Evolutionary conservation across 805 yeast genomes (phyloP).

Genomic region (Blastobotrys americana): DNA sequence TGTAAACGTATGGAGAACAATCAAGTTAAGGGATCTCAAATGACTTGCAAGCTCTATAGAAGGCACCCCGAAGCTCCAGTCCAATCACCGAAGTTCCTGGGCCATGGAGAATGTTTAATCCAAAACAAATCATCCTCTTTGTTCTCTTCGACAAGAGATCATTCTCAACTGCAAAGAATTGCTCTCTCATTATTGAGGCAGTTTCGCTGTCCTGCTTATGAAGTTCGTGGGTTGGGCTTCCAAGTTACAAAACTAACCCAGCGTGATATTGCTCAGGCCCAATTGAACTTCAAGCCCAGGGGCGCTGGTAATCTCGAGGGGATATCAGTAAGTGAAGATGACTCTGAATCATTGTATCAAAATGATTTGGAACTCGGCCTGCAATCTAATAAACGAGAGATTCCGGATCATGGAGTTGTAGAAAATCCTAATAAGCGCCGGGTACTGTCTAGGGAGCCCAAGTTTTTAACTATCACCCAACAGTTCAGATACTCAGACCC

Average conservation of each 20-base stretch:
- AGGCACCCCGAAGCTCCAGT: constrained; percentile 63
- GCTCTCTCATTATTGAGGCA: constrained; percentile 48
- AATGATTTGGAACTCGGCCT: neutral
- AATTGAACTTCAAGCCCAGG: neutral
- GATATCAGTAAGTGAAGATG: too few species aligned
- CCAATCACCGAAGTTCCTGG: constrained; percentile 71
- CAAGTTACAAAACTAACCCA: constrained; percentile 50
- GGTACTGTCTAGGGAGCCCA: constrained; percentile 5
- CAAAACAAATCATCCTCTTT: constrained; percentile 50
- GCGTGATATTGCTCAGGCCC: constrained; percentile 1
- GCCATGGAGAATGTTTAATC: constrained; percentile 75
- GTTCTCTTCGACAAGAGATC: constrained; percentile 56
- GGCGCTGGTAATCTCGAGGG: neutral
- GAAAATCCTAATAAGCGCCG: neutral
- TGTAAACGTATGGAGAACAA: constrained; percentile 43
- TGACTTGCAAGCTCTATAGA: constrained; percentile 59
- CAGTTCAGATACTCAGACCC: neutral
- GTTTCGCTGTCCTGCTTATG: constrained; percentile 54
- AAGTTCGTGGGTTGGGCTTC: constrained; percentile 72
- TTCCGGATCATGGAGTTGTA: neutral
- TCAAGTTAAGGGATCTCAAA: constrained; percentile 44
- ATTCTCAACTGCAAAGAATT: constrained; percentile 54
- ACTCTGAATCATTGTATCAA: too few species aligned
- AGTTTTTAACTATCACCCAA: neutral
- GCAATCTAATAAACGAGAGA: neutral